These are phyloP conservation scores for Tolypocladium amazonense DNA, from an alignment of 2,329 filamentous ascomycete genomes.

Conservation along the genomic window DNA sequence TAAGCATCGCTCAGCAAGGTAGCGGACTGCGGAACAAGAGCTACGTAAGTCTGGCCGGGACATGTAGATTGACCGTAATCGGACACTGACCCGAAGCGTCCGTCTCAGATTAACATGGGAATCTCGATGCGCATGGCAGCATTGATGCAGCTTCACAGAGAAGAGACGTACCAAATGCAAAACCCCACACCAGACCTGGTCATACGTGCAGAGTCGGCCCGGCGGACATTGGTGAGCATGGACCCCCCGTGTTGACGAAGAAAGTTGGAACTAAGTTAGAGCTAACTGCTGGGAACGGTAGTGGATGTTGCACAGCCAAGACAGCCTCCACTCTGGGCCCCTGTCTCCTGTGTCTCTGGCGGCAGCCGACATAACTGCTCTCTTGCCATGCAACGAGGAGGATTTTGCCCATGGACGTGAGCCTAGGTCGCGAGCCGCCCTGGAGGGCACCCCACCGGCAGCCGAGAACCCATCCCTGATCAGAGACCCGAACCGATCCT, in stretches of 20 bases:
- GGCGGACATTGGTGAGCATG: slow-evolving; percentile 37
- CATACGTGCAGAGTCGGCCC: slow-evolving; percentile 42
- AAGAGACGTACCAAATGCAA: slow-evolving; percentile 38
- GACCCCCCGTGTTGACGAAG: not conserved
- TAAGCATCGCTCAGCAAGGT: slow-evolving; percentile 49
- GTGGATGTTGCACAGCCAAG: slow-evolving; percentile 51
- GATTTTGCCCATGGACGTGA: slow-evolving; percentile 37
- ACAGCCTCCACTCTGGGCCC: slow-evolving; percentile 44
- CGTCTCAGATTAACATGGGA: slow-evolving; percentile 40
- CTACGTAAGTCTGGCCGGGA: slow-evolving; percentile 30
- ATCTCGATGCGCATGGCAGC: slow-evolving; percentile 46
- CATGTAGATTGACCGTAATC: not conserved
- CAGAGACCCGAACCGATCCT: slow-evolving; percentile 32
- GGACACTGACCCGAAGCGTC: not conserved
- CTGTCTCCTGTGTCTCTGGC: slow-evolving; percentile 39
- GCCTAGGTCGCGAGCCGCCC: slow-evolving; percentile 39
- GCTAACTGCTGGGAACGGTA: slow-evolving; percentile 9
- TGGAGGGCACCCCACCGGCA: slow-evolving; percentile 42
- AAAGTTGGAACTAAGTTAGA: no score
- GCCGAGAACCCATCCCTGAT: slow-evolving; percentile 32
- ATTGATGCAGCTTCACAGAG: slow-evolving; percentile 42
- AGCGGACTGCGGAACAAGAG: slow-evolving; percentile 42
- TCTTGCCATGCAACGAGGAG: slow-evolving; percentile 41
- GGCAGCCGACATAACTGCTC: slow-evolving; percentile 41
- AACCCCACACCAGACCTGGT: slow-evolving; percentile 33